These are phyloP conservation scores for Daldinia concentrica DNA, from an alignment of 495 filamentous ascomycete species.

Conservation along the genomic window DNA sequence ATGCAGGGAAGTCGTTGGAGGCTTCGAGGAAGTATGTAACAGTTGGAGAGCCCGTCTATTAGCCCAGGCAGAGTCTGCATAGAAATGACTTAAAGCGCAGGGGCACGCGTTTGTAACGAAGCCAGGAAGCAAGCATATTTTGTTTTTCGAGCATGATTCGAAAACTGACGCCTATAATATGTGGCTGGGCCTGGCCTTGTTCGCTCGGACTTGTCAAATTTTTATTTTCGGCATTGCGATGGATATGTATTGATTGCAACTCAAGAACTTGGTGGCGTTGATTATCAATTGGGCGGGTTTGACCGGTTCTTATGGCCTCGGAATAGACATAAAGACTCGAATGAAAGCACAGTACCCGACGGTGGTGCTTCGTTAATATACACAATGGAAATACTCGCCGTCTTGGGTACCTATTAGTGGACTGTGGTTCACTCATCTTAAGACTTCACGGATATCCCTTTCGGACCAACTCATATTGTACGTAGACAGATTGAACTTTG, in stretches of 20 bases:
- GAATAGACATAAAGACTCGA: conserved; percentile 36
- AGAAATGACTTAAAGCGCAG: background rate
- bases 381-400: conserved; percentile 1
- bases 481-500: background rate
- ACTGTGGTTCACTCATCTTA: background rate
- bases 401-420: background rate
- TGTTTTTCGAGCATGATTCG: background rate
- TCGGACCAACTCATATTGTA: background rate
- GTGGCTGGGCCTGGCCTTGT: conserved; percentile 9
- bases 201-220: conserved; percentile 7
- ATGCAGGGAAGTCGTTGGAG: conserved; percentile 86
- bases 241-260: conserved; percentile 30
- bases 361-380: conserved; percentile 18
- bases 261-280: conserved; percentile 30
- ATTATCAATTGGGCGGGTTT: conserved; percentile 17
- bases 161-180: conserved; percentile 10
- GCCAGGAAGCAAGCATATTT: conserved; percentile 4
- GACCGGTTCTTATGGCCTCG: conserved; percentile 11
- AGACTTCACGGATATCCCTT: background rate
- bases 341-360: background rate
- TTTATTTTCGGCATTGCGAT: conserved; percentile 33
- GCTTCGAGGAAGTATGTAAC: conserved; percentile 88
- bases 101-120: background rate
- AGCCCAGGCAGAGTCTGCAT: conserved; percentile 56
- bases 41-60: conserved; percentile 61